Evolutionary conservation across 192 early-diverging fungal genomes (phyloP).

Genomic region (Umbelopsis ramanniana): DNA sequence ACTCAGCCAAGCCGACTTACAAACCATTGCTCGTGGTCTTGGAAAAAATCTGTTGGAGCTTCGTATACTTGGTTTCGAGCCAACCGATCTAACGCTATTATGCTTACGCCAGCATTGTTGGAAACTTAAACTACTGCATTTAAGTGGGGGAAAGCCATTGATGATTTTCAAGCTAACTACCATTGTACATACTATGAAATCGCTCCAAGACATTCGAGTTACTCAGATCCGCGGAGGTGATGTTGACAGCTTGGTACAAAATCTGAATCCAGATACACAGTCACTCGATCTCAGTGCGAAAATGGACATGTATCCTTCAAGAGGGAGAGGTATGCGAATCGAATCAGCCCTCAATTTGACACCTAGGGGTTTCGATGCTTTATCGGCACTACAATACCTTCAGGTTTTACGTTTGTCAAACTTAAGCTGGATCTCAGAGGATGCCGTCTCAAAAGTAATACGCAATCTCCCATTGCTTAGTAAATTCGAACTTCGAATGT

Average conservation of each 20-base stretch:
- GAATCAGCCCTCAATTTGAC: slow-evolving; percentile 1
- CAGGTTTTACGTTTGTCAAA: background rate
- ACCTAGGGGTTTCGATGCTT: background rate
- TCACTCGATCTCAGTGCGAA: slow-evolving; percentile 36
- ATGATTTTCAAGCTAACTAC: slow-evolving; percentile 19
- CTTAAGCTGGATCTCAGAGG: background rate
- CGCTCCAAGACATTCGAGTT: slow-evolving; percentile 28
- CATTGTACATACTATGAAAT: slow-evolving; percentile 18
- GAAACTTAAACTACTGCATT: slow-evolving; percentile 31
- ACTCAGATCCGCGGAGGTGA: slow-evolving; percentile 28
- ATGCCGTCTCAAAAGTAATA: background rate
- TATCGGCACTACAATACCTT: background rate
- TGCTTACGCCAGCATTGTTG: slow-evolving; percentile 27
- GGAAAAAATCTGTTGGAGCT: slow-evolving; percentile 22
- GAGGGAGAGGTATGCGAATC: slow-evolving; percentile 7
- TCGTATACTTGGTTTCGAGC: slow-evolving; percentile 37
- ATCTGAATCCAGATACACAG: background rate
- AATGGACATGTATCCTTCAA: slow-evolving; percentile 30
- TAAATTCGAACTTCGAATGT: slow-evolving; percentile 7
- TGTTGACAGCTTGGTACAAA: slow-evolving; percentile 21
- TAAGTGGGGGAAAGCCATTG: slow-evolving; percentile 27
- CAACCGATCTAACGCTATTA: slow-evolving; percentile 26
- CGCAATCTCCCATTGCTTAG: background rate
- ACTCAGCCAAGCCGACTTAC: slow-evolving; percentile 27
- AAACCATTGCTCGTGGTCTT: slow-evolving; percentile 21